phyloP scores from a whole-genome alignment of 805 yeast species.

The Saturnispora silvae region DNA sequence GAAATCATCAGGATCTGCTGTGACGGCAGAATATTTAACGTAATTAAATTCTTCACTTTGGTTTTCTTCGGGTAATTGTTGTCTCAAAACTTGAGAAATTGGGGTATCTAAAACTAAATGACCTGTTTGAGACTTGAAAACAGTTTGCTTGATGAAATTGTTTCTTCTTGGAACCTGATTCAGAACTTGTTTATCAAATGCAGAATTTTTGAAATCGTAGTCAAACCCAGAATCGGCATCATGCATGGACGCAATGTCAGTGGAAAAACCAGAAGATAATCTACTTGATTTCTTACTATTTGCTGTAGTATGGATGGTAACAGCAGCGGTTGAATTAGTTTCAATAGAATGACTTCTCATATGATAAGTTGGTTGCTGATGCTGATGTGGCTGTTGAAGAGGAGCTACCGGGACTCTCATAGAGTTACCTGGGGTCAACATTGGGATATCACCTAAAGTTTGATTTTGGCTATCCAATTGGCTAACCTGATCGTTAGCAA shows the following conservation, averaged over 20 bases:
- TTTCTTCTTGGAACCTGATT: constrained; percentile 29
- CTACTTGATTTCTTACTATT: constrained; percentile 11
- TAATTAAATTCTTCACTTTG: constrained; percentile 89
- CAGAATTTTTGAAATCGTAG: constrained; percentile 10
- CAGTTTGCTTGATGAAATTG: constrained; percentile 36
- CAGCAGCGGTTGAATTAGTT: constrained; percentile 9
- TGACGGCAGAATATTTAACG: constrained; percentile 96
- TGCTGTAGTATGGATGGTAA: constrained; percentile 12
- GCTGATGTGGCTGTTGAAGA: no score
- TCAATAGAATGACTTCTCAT: constrained; percentile 18
- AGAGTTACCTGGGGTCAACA: constrained; percentile 14
- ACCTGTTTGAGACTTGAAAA: constrained; percentile 67
- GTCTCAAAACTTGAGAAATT: constrained; percentile 77
- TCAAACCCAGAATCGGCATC: constrained; percentile 16
- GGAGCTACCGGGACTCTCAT: constrained; percentile 9
- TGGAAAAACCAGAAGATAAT: constrained; percentile 14
- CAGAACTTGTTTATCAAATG: constrained; percentile 10
- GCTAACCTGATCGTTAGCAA: constrained; percentile 32
- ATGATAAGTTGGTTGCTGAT: no score
- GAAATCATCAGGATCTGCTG: constrained; percentile 85
- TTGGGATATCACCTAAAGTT: constrained; percentile 20
- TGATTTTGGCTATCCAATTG: constrained; percentile 9
- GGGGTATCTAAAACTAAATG: constrained; percentile 88
- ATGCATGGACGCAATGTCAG: constrained; percentile 15
- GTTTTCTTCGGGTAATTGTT: constrained; percentile 66